Evolutionary conservation across 306 rosid species (phyloP).

Genomic region (Psophocarpus tetragonolobus): DNA sequence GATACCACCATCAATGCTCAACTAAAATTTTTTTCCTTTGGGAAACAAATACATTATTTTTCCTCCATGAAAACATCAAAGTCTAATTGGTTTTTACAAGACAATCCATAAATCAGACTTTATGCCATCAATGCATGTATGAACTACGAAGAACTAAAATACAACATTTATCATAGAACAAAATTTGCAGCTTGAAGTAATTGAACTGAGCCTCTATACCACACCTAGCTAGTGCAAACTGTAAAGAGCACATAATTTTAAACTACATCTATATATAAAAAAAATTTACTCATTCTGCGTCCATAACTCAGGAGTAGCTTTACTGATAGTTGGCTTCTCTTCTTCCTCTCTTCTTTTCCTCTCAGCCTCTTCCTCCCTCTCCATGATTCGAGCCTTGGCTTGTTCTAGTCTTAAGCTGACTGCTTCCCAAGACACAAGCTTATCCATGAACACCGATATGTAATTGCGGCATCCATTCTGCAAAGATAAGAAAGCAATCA

Average conservation of each 20-base stretch:
- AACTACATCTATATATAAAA: slow-evolving; percentile 13
- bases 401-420: slow-evolving; percentile 67
- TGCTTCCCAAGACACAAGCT: slow-evolving; percentile 88
- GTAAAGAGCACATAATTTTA: neutral
- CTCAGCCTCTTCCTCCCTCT: slow-evolving; percentile 56
- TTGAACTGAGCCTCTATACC: slow-evolving; percentile 18
- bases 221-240: neutral
- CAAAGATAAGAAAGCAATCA: slow-evolving; percentile 27
- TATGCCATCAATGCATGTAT: neutral
- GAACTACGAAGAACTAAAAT: neutral
- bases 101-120: neutral
- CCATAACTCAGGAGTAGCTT: slow-evolving; percentile 41
- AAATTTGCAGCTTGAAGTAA: slow-evolving; percentile 14
- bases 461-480: slow-evolving; percentile 72
- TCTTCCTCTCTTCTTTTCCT: slow-evolving; percentile 46
- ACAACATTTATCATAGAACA: slow-evolving; percentile 8
- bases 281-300: slow-evolving; percentile 34
- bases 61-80: neutral
- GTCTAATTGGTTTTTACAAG: neutral
- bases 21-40: neutral
- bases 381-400: slow-evolving; percentile 62
- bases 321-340: slow-evolving; percentile 16
- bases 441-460: slow-evolving; percentile 67
- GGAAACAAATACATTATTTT: neutral
- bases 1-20: neutral